Base-by-base conservation (phyloP, 768 basidiomycete genomes). In the Boletus vermiculosoides region DNA sequence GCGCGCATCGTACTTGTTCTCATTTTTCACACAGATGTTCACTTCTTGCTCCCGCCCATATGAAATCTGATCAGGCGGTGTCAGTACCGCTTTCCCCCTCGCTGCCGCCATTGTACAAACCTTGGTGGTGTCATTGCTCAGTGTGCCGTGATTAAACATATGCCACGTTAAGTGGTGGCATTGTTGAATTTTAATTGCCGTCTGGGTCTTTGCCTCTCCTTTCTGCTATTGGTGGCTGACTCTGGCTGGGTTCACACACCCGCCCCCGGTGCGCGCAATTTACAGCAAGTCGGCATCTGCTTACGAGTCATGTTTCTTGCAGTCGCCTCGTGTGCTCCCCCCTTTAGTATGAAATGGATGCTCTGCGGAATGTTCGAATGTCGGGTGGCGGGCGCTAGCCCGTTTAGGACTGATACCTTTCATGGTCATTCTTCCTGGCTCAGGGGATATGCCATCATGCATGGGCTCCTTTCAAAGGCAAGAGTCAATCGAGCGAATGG, bases 261-360 rank as follows among this genome's bases (percentile, higher is more conserved):
- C 48, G 45, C 41, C 50, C 42, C 28, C 40, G 40, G 20, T 36
- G 33, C 20, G 51, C 23, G 49, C 8, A 7, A 2, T 34, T 10
- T 61, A 72, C 68, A 72, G 68, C 70, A 70, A 63, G 46, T 45
- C 16, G 12, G 37, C 16, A 3, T 20, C 23, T 42, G 39, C 50
- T 55, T 50, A 58, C 54, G 45, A 20, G 22, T 22, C 42, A 31
- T 13, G 1, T 22, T 34, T 50, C 25, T 56, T 36, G 48, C 37
- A 10, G 11, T 1, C 39, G 48, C 54, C 54, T 52, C 56, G 39
- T 59, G 58, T 41, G 11, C 9, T 23, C 37, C 31, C 25, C 7
- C 10, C 37, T 16, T n/a, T 31, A 18, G 3, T 6, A 25, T 20
- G 10, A 22, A 46, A 45, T 11, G 12, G 28, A 23, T 42, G 39